Evolutionary conservation across 192 early-diverging fungal genomes (phyloP), one percentile per base, ranked within the genome.

Genomic region (Coemansia interrupta): DNA sequence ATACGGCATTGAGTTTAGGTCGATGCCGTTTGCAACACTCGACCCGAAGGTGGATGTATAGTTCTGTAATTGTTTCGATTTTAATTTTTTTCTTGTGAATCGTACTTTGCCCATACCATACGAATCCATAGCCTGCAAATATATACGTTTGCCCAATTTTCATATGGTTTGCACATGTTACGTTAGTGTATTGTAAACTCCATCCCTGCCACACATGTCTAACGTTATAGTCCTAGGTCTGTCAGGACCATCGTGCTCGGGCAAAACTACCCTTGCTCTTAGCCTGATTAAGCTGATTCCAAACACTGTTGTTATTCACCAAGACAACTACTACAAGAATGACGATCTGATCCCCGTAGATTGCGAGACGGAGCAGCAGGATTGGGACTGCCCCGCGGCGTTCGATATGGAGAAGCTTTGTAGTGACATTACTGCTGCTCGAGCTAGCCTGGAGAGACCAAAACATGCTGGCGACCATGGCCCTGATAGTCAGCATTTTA

Each of bases 331-430:
- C 72, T 92, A 86, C 72, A 82, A 73, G 74, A 80, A 83, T 0
- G 86, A 86, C n/a, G 56, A 17, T 54, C 67, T 86, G 18, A 83
- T 92, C n/a, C 89, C 89, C 14, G 54, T 84, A 3, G 71, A 89
- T 64, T 55, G 66, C 9, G 72, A 67, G 23, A 81, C 82, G 3
- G 73, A 80, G 5, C 58, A 85, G 6, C 66, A 78, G 44, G 88
- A 93, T 60, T 93, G 91, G 91, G 91, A 93, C 71, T 89, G 87
- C 29, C 89, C 87, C 5, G 84, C 78, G 14, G 77, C 87, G 3
- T 72, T 89, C n/a, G 87, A 90, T 43, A 83, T 84, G 75, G 12
- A 47, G 7, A 59, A 45, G 10, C 38, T 78, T 43, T 54, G 61
- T 4, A 23, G 22, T n/a, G 32, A 56, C 1, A 73, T 68, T n/a